Base-by-base conservation (phyloP, 768 basidiomycete genomes). In the Exsudoporus frostii region DNA sequence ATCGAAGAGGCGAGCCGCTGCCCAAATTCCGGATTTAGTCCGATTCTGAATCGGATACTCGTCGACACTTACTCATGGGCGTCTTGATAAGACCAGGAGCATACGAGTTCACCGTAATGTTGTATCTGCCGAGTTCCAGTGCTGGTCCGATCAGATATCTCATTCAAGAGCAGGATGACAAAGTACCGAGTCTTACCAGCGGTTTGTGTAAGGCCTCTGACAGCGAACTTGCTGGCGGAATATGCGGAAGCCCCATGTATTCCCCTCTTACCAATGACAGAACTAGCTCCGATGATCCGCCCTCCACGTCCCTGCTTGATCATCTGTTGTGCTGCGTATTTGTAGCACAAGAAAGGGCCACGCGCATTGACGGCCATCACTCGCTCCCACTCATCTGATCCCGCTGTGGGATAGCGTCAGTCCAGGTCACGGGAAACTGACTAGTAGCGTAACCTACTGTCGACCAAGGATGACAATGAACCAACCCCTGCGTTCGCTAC, bases 321-420 rank as follows among this genome's bases (percentile, higher is more conserved):
- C 85, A 86, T 86, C 59, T 79, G 76, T 54, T 71, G 71, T 14
- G 80, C 83, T 3, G 83, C 84, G 56, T 83, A 75, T 45, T 84
- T 81, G 45, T 83, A 85, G 62, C 81, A 84, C 51, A 81, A 73
- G 70, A 80, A 84, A 7, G 75, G 66, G 41, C 82, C 82, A 45
- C 78, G 75, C 55, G 75, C 70, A 57, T 86, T 85, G 61, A 85
- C 14, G 3, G 39, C 56, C 41, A 58, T 51, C 10, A 47, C 8
- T 2, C 19, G 44, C 8, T 58, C 51, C 57, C 57, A 58, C 0
- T 36, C 44, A 4, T 37, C n/a, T 7, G 46, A 33, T 3, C 13
- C 30, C 6, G 36, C 47, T 53, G 25, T 5, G 19, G 22, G 19
- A 42, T 22, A 42, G 9, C 4, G 22, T 55, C 24, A 46, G 20